A percentile compares a stretch with the other conserved stretches of the same genome.
phyloP scores from a whole-genome alignment of 2,329 filamentous ascomycete genomes.

The Aulographum hederae region DNA sequence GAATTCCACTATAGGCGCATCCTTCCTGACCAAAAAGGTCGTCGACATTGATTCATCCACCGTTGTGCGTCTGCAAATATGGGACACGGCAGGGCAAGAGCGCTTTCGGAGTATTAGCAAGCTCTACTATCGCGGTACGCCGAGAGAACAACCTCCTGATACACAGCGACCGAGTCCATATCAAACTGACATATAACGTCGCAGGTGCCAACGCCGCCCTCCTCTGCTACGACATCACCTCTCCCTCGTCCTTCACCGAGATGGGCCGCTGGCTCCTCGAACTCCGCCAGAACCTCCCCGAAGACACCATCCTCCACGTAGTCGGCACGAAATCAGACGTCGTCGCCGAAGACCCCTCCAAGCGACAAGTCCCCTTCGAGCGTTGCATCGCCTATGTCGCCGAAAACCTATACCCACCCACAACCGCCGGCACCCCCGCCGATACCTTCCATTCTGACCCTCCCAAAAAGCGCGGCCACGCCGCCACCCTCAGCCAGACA shows the following conservation, averaged over 20 bases:
- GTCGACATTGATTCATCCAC: slow-evolving; percentile 69
- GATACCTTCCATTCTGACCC: slow-evolving; percentile 30
- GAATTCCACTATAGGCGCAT: slow-evolving; percentile 30
- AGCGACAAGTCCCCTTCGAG: slow-evolving; percentile 79
- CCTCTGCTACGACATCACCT: slow-evolving; percentile 86
- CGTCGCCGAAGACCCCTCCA: slow-evolving; percentile 62
- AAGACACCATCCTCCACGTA: slow-evolving; percentile 77
- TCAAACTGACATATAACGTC: too few relatives aligned
- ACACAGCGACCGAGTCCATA: slow-evolving; percentile 2
- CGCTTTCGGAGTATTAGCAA: slow-evolving; percentile 87
- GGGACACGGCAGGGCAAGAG: slow-evolving; percentile 93
- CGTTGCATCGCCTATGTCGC: slow-evolving; percentile 90
- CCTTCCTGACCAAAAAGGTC: slow-evolving; percentile 46
- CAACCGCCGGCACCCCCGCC: slow-evolving; percentile 31
- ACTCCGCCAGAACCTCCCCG: slow-evolving; percentile 56
- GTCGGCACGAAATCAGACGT: slow-evolving; percentile 90
- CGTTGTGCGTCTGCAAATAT: slow-evolving; percentile 79
- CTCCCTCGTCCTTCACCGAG: slow-evolving; percentile 67
- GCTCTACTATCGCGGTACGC: slow-evolving; percentile 63
- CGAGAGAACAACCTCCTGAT: neutral
- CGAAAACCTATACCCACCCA: slow-evolving; percentile 64
- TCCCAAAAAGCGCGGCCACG: slow-evolving; percentile 10
- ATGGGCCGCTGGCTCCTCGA: slow-evolving; percentile 87
- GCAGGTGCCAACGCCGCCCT: slow-evolving; percentile 77
- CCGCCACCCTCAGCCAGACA: slow-evolving; percentile 5